Conservation (phyloP, 495 filamentous ascomycete genomes). For the Podospora sp. region DNA sequence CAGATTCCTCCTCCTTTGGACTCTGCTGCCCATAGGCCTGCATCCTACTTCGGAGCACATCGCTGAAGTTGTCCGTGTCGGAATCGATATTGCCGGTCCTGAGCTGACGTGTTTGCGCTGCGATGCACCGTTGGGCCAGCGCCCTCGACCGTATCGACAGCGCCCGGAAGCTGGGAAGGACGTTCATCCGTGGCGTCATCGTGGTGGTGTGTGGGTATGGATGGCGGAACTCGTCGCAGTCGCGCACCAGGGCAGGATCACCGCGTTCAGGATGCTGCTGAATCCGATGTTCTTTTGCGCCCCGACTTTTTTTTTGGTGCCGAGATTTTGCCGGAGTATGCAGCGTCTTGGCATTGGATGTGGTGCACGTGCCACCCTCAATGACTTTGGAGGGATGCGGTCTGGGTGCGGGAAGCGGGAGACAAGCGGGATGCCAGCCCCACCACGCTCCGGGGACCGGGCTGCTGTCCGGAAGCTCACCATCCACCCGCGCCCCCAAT, state of each 20-base stretch:
- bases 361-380: not conserved
- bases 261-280: not conserved
- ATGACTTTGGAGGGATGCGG: not conserved
- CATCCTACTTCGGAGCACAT: not conserved
- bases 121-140: conserved; percentile 59
- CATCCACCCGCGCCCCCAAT: not conserved
- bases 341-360: not conserved
- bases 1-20: not conserved
- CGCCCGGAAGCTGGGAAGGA: conserved; percentile 47
- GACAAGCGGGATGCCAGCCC: not conserved
- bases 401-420: not conserved
- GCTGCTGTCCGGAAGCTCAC: not conserved
- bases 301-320: not conserved
- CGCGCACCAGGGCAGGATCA: conserved; percentile 1
- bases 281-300: conserved; percentile 5
- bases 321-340: not conserved
- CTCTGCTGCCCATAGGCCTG: not conserved
- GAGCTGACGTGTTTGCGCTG: conserved; percentile 52
- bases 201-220: conserved; percentile 12
- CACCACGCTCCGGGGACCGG: not conserved
- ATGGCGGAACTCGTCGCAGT: not conserved
- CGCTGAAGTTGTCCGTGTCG: conserved; percentile 7
- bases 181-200: conserved; percentile 56
- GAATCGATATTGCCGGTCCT: conserved; percentile 30
- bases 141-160: conserved; percentile 49